Base-by-base conservation (phyloP, 768 basidiomycete genomes). In the Kondoa subrosea region DNA sequence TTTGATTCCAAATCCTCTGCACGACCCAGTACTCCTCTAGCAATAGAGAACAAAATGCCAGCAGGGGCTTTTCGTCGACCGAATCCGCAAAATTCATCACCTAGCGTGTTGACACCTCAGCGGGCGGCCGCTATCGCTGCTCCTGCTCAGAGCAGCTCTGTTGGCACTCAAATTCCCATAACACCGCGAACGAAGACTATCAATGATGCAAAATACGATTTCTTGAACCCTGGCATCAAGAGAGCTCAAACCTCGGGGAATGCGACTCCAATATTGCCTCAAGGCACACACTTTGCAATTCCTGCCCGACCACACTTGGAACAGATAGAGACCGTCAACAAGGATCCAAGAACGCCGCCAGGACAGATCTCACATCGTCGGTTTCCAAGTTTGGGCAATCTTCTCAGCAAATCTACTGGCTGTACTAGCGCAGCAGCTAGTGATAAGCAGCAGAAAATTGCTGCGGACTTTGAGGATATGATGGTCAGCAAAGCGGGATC, bases 401-500 rank as follows among this genome's bases (percentile, higher is more conserved):
- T 31, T 27, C 16, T 32, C 8, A 3, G 29, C 3, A 63, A 63
- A 33, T 27, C 16, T 27, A 12, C 34, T 17, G 61, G 16, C 61
- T 32, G 29, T 3, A 29, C 27, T 32, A 12, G 25, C 14, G 58
- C 12, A 14, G 58, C 14, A 8, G n/a, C 25, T 60, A 27, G 12
- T 31, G 58, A 60, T 31, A 31, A 15, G 58, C 8, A 60, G 30
- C 8, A 50, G 40, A 8, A 21, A 8, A 50, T 50, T 21, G 21
- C 40, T 8, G 12, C n/a, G 21, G 29, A 56, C 27, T 69, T 69
- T 31, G 40, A 61, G 31, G 65, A 67, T 8, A 31, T 69, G 25
- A 58, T 69, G 26, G 68, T 69, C 40, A 29, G n/a, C n/a, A n/a
- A n/a, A n/a, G n/a, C n/a, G n/a, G n/a, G n/a, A n/a, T n/a, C n/a